phyloP scores from a whole-genome alignment of 257 asterid genomes.

The Lavandula angustifolia region DNA sequence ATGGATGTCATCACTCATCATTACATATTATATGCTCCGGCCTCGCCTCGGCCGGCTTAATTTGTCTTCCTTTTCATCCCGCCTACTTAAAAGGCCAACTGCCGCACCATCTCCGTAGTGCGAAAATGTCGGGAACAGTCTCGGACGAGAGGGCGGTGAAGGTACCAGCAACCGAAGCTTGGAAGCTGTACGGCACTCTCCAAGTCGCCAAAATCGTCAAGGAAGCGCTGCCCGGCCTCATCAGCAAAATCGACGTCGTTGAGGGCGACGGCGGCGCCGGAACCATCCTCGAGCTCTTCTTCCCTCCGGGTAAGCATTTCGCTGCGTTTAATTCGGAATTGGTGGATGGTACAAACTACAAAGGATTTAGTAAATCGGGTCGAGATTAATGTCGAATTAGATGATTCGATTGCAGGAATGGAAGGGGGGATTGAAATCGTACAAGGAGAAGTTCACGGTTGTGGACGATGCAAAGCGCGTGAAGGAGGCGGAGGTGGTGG shows the following conservation, averaged over 20 bases:
- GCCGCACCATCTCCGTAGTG: no score
- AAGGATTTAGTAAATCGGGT: no score
- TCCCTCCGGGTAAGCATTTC: slow-evolving; percentile 38
- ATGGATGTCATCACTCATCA: no score
- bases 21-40: no score
- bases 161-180: slow-evolving; percentile 57
- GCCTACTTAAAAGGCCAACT: no score
- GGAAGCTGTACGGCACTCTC: slow-evolving; percentile 60
- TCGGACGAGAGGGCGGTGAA: slow-evolving; percentile 45
- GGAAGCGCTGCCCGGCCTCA: no score
- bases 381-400: no score
- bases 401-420: slow-evolving; percentile 20
- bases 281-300: slow-evolving; percentile 47
- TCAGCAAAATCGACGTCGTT: slow-evolving; percentile 42
- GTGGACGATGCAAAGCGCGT: slow-evolving; percentile 39
- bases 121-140: slow-evolving; percentile 36
- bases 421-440: slow-evolving; percentile 22
- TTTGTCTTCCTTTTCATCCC: no score
- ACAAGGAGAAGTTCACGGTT: slow-evolving; percentile 62
- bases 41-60: no score
- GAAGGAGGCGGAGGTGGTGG: slow-evolving; percentile 55
- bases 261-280: slow-evolving; percentile 67
- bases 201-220: slow-evolving; percentile 33
- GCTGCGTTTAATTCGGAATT: no score
- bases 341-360: no score